Evolutionary conservation across 352 stramenopile species (phyloP).

Genomic region (Lagenidium giganteum): DNA sequence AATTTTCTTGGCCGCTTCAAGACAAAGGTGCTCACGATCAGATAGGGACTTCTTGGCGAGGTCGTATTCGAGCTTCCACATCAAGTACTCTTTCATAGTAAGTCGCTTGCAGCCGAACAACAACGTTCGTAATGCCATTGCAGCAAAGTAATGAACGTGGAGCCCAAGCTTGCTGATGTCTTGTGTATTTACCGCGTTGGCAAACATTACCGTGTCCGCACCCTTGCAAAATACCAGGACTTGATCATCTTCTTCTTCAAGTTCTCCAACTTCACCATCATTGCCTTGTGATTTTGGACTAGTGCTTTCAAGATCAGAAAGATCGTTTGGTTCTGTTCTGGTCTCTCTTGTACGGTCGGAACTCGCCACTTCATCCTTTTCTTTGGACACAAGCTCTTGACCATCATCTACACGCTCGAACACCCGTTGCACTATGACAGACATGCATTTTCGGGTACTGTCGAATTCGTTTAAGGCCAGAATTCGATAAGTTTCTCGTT

Average conservation of each 20-base stretch:
- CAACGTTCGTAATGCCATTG: constrained; percentile 74
- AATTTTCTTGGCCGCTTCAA: constrained; percentile 51
- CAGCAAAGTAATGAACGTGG: constrained; percentile 81
- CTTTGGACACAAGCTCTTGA: constrained; percentile 1
- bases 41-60: constrained; percentile 43
- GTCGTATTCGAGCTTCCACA: constrained; percentile 59
- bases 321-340: neutral
- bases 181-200: constrained; percentile 39
- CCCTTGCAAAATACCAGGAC: constrained; percentile 80
- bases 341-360: neutral
- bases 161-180: constrained; percentile 53
- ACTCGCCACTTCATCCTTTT: neutral
- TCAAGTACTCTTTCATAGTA: constrained; percentile 37
- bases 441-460: constrained; percentile 75
- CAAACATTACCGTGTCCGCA: constrained; percentile 83
- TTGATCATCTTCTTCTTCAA: constrained; percentile 21
- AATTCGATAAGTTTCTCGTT: constrained; percentile 49
- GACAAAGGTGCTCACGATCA: constrained; percentile 40
- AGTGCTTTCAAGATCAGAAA: too few species aligned
- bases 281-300: constrained; percentile 12
- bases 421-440: constrained; percentile 45
- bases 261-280: constrained; percentile 10
- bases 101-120: constrained; percentile 67
- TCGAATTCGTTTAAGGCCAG: constrained; percentile 75
- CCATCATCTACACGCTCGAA: constrained; percentile 23